phyloP scores from a whole-genome alignment of 2,329 filamentous ascomycete genomes.

The Trichophyton rubrum region DNA sequence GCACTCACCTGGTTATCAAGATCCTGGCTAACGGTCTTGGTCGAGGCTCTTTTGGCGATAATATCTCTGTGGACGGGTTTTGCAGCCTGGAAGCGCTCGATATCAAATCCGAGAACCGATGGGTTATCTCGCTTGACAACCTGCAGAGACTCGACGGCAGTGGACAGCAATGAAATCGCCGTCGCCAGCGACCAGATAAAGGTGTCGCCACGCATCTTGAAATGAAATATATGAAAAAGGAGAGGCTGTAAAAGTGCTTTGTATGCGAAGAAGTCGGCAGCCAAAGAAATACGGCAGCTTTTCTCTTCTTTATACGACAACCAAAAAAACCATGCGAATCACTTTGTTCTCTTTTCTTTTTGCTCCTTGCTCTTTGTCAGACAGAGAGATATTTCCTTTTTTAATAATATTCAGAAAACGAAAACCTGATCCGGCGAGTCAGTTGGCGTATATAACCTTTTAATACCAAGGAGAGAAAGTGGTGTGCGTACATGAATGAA shows the following conservation, averaged over 20 bases:
- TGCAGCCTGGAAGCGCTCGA: conserved; percentile 36
- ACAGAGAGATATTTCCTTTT: not conserved
- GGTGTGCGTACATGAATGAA: not conserved
- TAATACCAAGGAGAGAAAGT: not conserved
- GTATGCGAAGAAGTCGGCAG: too few species aligned
- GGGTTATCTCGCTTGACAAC: conserved; percentile 28
- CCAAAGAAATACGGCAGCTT: not conserved
- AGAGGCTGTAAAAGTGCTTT: not conserved
- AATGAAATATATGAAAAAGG: too few species aligned
- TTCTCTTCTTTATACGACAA: not conserved
- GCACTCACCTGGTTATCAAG: conserved; percentile 42
- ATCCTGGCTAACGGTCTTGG: conserved; percentile 33
- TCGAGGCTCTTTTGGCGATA: conserved; percentile 27
- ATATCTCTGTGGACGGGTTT: conserved; percentile 38
- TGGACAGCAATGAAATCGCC: not conserved
- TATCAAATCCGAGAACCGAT: conserved; percentile 38
- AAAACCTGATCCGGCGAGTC: not conserved
- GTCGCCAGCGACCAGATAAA: conserved; percentile 1
- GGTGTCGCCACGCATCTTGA: not conserved
- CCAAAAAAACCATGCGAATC: not conserved
- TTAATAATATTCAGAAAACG: not conserved
- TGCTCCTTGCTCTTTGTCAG: not conserved
- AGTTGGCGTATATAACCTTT: not conserved
- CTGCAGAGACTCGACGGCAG: conserved; percentile 15
- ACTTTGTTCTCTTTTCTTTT: too few species aligned